Conservation (phyloP, 108 stramenopile genomes). For the Cyclostephanos tholiformis region DNA sequence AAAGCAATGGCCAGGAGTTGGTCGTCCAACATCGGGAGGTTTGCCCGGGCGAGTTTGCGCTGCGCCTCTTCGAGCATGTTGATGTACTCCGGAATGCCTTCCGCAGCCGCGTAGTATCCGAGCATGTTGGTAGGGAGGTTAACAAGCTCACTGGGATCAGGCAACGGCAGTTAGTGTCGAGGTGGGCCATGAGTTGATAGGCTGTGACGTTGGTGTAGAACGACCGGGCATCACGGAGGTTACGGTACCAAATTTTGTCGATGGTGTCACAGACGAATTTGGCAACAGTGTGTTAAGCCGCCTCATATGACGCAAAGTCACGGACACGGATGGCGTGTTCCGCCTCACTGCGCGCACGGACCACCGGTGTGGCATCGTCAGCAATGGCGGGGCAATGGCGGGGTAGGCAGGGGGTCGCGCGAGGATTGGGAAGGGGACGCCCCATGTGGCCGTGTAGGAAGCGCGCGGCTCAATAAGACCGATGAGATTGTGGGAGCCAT, state of each 20-base stretch:
- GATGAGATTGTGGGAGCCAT: no score
- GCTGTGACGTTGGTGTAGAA: no score
- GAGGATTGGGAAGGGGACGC: not conserved
- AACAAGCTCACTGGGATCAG: conserved; percentile 10
- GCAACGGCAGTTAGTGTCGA: conserved; percentile 1
- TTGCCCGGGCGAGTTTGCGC: conserved; percentile 12
- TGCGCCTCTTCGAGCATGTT: conserved; percentile 22
- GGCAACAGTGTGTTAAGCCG: not conserved
- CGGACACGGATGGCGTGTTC: not conserved
- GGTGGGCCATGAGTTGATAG: conserved; percentile 4
- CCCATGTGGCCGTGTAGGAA: not conserved
- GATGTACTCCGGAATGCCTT: conserved; percentile 15
- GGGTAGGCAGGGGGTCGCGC: not conserved
- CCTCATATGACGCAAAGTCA: not conserved
- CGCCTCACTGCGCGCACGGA: not conserved
- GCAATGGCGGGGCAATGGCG: conserved; percentile 10
- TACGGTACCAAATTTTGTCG: no score
- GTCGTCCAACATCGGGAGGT: no score
- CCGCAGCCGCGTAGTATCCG: not conserved
- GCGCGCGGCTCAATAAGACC: not conserved
- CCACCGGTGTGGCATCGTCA: not conserved
- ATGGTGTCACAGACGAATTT: no score
- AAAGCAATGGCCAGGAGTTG: no score
- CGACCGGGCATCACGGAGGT: no score
- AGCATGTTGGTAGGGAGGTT: conserved; percentile 7